These are phyloP conservation scores for Tylopilus sp. DNA, from an alignment of 1,284 basidiomycete species.

Conservation along the genomic window DNA sequence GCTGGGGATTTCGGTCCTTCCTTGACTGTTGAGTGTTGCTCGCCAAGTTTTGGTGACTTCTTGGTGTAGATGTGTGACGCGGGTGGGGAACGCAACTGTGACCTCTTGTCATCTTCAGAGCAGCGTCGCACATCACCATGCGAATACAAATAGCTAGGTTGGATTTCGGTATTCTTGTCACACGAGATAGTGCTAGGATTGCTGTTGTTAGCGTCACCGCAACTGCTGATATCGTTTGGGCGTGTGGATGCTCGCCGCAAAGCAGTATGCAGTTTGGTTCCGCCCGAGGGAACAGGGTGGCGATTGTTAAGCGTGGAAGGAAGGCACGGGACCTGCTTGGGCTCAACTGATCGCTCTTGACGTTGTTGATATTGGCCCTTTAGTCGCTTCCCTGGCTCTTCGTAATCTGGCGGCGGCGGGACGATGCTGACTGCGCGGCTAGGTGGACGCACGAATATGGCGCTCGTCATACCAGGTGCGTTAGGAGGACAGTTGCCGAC, in stretches of 20 bases:
- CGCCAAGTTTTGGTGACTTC: conserved; percentile 11
- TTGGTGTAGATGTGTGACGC: conserved; percentile 17
- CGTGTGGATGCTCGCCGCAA: conserved; percentile 17
- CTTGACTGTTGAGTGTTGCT: conserved; percentile 14
- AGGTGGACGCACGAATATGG: conserved; percentile 22
- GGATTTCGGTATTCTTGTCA: conserved; percentile 9
- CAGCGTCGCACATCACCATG: conserved; percentile 6
- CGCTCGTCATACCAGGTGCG: neutral
- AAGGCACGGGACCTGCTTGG: conserved; percentile 3
- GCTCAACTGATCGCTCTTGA: conserved; percentile 5
- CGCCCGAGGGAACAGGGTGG: conserved; percentile 8
- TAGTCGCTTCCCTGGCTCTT: conserved; percentile 36
- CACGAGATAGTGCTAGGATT: conserved; percentile 10
- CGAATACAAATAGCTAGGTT: conserved; percentile 22
- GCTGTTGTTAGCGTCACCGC: neutral
- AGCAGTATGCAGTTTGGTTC: conserved; percentile 13
- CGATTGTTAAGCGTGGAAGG: conserved; percentile 7
- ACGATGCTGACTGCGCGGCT: conserved; percentile 33
- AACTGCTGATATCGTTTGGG: conserved; percentile 7
- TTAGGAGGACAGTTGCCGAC: neutral
- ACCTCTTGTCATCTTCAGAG: conserved; percentile 2
- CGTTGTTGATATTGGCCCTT: conserved; percentile 18
- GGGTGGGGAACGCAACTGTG: conserved; percentile 10
- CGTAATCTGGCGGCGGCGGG: conserved; percentile 30
- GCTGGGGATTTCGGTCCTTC: conserved; percentile 39